A percentile compares a stretch with the other conserved stretches of the same genome.
Evolutionary conservation across 768 basidiomycete species (phyloP).

Genomic region (Boletellus ananas): DNA sequence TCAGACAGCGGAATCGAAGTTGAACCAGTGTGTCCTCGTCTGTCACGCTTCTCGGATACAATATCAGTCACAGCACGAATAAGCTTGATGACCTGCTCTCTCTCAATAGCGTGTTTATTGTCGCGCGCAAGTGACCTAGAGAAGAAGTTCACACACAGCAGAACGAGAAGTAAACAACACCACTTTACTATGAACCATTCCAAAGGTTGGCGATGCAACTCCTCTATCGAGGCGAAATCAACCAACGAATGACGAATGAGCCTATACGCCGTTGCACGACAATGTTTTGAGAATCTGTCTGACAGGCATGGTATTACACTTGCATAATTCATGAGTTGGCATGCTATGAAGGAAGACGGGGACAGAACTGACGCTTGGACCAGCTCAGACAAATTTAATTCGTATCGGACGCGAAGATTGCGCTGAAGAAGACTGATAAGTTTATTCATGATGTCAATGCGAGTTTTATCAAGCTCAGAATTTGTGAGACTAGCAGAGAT

Average conservation of each 20-base stretch:
- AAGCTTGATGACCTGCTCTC: conserved; percentile 89
- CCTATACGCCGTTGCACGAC: conserved; percentile 80
- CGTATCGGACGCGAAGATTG: conserved; percentile 72
- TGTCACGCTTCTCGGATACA: conserved; percentile 54
- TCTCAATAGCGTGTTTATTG: conserved; percentile 76
- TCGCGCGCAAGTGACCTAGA: conserved; percentile 80
- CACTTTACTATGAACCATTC: conserved; percentile 93
- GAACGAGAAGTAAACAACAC: conserved; percentile 14
- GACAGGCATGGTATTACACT: conserved; percentile 78
- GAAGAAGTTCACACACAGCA: conserved; percentile 5
- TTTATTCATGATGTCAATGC: conserved; percentile 61
- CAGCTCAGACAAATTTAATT: conserved; percentile 65
- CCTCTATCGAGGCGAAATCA: conserved; percentile 66
- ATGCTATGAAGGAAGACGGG: background rate
- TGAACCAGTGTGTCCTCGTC: conserved; percentile 36
- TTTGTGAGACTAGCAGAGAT: conserved; percentile 32
- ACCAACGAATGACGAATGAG: conserved; percentile 76
- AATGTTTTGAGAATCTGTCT: conserved; percentile 68
- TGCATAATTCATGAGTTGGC: conserved; percentile 12
- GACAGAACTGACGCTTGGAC: conserved; percentile 61
- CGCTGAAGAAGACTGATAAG: conserved; percentile 64
- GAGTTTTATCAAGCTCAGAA: conserved; percentile 47
- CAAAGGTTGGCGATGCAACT: conserved; percentile 58
- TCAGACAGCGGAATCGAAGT: conserved; percentile 63
- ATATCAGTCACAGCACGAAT: conserved; percentile 80